These are phyloP conservation scores for Fusarium sp. DNA, from an alignment of 2,329 filamentous ascomycete genomes.

Conservation along the genomic window DNA sequence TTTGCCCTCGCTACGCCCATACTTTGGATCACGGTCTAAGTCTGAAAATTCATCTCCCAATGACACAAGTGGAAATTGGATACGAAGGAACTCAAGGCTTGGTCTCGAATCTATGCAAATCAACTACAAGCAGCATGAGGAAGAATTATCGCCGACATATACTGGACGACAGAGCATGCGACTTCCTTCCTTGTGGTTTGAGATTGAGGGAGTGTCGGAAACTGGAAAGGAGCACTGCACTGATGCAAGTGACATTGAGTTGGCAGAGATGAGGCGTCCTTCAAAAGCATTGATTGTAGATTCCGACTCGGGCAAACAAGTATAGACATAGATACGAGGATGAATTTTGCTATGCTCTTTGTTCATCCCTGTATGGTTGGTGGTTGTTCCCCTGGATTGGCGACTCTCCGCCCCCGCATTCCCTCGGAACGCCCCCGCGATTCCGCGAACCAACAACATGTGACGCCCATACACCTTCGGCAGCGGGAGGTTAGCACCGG, in stretches of 20 bases:
- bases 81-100: not conserved
- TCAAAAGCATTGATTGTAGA: not conserved
- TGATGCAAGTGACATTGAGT: not conserved
- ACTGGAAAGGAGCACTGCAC: not conserved
- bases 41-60: not conserved
- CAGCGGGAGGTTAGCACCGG: slow-evolving; percentile 35
- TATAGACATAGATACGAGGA: rapidly evolving
- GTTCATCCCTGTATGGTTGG: too few species aligned
- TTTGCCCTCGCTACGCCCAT: slow-evolving; percentile 32
- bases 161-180: not conserved
- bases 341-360: not conserved
- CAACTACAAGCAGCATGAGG: not conserved
- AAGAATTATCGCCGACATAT: not conserved
- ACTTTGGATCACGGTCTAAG: slow-evolving; percentile 16
- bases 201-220: not conserved
- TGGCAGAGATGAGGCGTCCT: not conserved
- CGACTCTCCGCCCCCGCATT: slow-evolving; percentile 15
- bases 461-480: slow-evolving; percentile 13
- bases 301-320: not conserved
- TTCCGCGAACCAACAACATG: slow-evolving; percentile 2
- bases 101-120: not conserved
- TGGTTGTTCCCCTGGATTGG: not conserved
- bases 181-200: not conserved
- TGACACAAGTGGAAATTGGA: not conserved
- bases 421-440: slow-evolving; percentile 22